These are phyloP conservation scores for Phytophthora palmivora DNA, from an alignment of 352 stramenopile species.

Conservation along the genomic window DNA sequence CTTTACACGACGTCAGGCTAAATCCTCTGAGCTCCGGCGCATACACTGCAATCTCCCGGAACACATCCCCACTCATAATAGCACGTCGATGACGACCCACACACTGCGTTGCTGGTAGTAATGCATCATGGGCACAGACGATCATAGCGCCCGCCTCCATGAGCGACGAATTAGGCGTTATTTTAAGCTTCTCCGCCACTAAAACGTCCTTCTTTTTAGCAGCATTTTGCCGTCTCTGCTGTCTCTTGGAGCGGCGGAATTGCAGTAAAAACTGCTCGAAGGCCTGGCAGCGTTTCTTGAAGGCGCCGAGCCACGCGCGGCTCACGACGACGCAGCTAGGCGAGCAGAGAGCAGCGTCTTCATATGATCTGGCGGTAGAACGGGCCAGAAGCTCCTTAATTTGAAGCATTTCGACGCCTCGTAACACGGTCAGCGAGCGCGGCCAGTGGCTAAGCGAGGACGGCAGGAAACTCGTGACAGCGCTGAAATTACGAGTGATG, in stretches of 20 bases:
- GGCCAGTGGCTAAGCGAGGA: constrained; percentile 64
- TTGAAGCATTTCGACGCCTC: constrained; percentile 65
- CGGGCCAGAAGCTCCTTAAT: constrained; percentile 64
- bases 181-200: constrained; percentile 8
- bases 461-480: constrained; percentile 59
- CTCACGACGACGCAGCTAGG: constrained; percentile 66
- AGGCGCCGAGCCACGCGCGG: constrained; percentile 77
- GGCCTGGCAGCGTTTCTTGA: constrained; percentile 69
- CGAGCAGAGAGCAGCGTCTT: constrained; percentile 46
- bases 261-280: constrained; percentile 83
- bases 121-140: constrained; percentile 66
- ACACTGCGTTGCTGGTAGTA: constrained; percentile 66
- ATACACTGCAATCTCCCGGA: constrained; percentile 60
- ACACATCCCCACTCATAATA: constrained; percentile 55
- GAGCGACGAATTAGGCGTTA: constrained; percentile 37
- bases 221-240: constrained; percentile 57
- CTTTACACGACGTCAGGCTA: constrained; percentile 46
- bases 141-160: constrained; percentile 52
- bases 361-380: constrained; percentile 41
- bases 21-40: constrained; percentile 69
- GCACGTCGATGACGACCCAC: constrained; percentile 66
- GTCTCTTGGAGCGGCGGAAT: constrained; percentile 74
- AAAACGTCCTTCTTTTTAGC: constrained; percentile 34
- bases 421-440: constrained; percentile 62
- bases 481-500: constrained; percentile 60